Evolutionary conservation across 768 basidiomycete genomes (phyloP).

Genomic region (Collybiopsis luxurians): DNA sequence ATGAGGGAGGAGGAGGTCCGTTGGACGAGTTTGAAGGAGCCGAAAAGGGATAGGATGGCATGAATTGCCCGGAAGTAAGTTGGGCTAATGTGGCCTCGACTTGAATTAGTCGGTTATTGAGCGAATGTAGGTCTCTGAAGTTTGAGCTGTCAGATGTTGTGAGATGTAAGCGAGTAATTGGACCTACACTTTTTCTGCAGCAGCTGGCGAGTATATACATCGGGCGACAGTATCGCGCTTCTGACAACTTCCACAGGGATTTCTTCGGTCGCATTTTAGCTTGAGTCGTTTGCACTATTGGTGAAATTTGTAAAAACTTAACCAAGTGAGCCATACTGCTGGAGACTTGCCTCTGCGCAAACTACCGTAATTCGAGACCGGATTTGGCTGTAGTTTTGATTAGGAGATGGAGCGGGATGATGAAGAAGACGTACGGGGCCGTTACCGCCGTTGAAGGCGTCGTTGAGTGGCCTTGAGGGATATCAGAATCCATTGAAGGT

Average conservation of each 20-base stretch:
- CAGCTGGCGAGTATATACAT: slow-evolving; percentile 78
- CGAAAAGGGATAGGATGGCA: slow-evolving; percentile 12
- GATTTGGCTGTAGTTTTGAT: slow-evolving; percentile 45
- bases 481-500: slow-evolving; percentile 8
- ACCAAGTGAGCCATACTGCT: background rate
- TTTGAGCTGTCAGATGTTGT: background rate
- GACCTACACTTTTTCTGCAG: slow-evolving; percentile 80
- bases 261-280: slow-evolving; percentile 78
- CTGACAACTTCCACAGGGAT: slow-evolving; percentile 73
- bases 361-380: slow-evolving; percentile 79
- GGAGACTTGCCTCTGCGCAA: slow-evolving; percentile 65
- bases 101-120: slow-evolving; percentile 75
- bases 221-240: slow-evolving; percentile 74
- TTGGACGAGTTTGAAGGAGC: slow-evolving; percentile 11
- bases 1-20: slow-evolving; percentile 1
- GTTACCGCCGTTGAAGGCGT: slow-evolving; percentile 1
- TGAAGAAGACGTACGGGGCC: background rate
- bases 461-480: background rate
- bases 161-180: slow-evolving; percentile 8
- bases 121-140: slow-evolving; percentile 71
- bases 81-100: slow-evolving; percentile 62
- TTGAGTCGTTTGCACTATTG: slow-evolving; percentile 92
- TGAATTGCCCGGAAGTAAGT: slow-evolving; percentile 37
- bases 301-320: slow-evolving; percentile 9
- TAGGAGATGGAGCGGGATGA: background rate